Evolutionary conservation across 176 grass and related monocot genomes (phyloP).

Genomic region (Sorghum bicolor): DNA sequence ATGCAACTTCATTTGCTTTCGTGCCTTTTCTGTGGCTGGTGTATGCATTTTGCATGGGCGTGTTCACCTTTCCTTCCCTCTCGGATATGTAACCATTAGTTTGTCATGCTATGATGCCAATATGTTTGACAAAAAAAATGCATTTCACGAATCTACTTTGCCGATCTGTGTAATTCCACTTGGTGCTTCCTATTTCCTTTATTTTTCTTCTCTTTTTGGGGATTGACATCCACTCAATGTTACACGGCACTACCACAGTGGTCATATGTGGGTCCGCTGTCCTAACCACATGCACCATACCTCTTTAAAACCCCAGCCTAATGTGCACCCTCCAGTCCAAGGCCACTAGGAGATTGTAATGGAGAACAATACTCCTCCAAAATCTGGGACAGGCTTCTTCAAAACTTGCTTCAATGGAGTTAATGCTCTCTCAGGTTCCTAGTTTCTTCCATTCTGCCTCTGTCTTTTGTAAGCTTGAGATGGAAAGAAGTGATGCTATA

Average conservation of each 20-base stretch:
- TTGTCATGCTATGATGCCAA: neutral
- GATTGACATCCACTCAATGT: slow-evolving; percentile 51
- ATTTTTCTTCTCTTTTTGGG: slow-evolving; percentile 2
- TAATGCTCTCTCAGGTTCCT: slow-evolving; percentile 82
- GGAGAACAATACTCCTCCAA: slow-evolving; percentile 38
- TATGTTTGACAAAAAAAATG: slow-evolving; percentile 25
- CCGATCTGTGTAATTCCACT: neutral
- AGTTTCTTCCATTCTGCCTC: slow-evolving; percentile 3
- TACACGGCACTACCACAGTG: slow-evolving; percentile 20
- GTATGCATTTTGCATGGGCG: slow-evolving; percentile 36
- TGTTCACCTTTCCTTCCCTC: slow-evolving; percentile 22
- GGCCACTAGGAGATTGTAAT: slow-evolving; percentile 37
- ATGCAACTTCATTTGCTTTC: neutral
- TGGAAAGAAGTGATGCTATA: slow-evolving; percentile 9
- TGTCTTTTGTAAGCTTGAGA: slow-evolving; percentile 16
- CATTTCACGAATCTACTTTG: slow-evolving; percentile 29
- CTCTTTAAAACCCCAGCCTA: slow-evolving; percentile 44
- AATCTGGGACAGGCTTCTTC: slow-evolving; percentile 65
- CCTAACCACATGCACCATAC: slow-evolving; percentile 27
- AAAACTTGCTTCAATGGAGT: slow-evolving; percentile 96
- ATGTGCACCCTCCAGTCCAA: slow-evolving; percentile 23
- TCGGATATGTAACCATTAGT: neutral
- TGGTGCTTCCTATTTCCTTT: neutral
- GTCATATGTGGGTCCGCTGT: slow-evolving; percentile 11
- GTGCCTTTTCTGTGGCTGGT: slow-evolving; percentile 19